Evolutionary conservation across 2,329 filamentous ascomycete species (phyloP).

Genomic region (Podosphaera fusca): DNA sequence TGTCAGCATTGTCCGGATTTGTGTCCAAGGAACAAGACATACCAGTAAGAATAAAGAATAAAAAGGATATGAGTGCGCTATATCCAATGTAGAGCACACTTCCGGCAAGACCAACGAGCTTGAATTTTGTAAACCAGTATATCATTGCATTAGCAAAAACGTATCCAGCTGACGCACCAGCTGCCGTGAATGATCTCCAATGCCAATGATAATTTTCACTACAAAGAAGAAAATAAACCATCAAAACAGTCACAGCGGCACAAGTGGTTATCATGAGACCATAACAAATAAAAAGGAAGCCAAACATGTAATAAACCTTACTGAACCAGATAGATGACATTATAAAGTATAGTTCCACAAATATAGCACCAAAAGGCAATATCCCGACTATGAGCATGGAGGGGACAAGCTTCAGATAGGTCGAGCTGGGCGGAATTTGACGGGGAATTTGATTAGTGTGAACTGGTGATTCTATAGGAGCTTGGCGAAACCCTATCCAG

Average conservation of each 20-base stretch:
- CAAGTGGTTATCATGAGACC: constrained; percentile 92
- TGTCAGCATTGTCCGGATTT: constrained; percentile 6
- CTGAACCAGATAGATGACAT: constrained; percentile 98
- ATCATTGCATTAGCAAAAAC: constrained; percentile 80
- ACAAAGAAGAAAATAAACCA: constrained; percentile 92
- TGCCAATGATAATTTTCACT: constrained; percentile 98
- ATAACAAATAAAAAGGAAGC: constrained; percentile 94
- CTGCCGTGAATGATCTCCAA: constrained; percentile 82
- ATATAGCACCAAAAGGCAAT: constrained; percentile 86
- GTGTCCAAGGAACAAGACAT: constrained; percentile 17
- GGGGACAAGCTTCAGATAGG: constrained; percentile 67
- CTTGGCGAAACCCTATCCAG: constrained; percentile 73
- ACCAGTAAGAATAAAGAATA: constrained; percentile 92
- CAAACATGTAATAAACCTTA: constrained; percentile 99
- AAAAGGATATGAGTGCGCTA: constrained; percentile 64
- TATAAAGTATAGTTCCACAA: constrained; percentile 97
- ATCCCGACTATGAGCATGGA: constrained; percentile 84
- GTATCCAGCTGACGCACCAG: constrained; percentile 73
- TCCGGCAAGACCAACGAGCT: constrained; percentile 62
- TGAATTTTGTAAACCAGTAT: constrained; percentile 76
- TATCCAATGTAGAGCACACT: constrained; percentile 88
- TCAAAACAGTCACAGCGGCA: constrained; percentile 72
- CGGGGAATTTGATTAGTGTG: constrained; percentile 95
- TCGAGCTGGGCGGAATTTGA: constrained; percentile 68
- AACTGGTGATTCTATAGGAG: constrained; percentile 53